Base-by-base conservation (phyloP, 2,329 filamentous ascomycete species). In the Alternaria tenuissima region DNA sequence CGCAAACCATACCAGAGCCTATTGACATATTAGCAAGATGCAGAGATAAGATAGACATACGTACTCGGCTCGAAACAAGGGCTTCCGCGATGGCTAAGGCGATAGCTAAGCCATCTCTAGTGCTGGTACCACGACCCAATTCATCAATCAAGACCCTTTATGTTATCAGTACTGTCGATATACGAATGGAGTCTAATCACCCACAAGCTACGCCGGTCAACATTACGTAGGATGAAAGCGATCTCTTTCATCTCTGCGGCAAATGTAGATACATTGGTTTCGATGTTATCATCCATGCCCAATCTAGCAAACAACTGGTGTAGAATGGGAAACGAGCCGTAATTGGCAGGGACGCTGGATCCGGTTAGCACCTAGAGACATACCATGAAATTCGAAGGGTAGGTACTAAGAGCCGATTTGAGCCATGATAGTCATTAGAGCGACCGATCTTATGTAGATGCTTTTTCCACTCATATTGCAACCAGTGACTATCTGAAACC, bases 401-500 rank as follows among this genome's bases (percentile, higher is more conserved):
- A 18, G 64, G 20, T 63, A 76, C 75, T 96, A 98, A 69, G 88
- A 91, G 3, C 94, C 94, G 52, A 97, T 89, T 71, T 99, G 95
- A 0, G 93, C 93, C 93, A 99, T 97, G 59, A 99, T 88, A 44
- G 91, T 88, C 73, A 96, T 87, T 32, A 99, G 81, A 0, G 94
- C 92, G 24, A 96, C 84, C 2, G 91, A 90, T 51, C 93, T 88
- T 63, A 98, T 97, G 72, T 97, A 98, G 0, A 94, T 99, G 65
- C 91, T 96, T 77, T 98, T 99, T 1, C 76, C 95, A 69, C 93
- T 96, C 95, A 99, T 99, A 70, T 99, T 99, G 76, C 92, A 96
- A 4, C 95, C 94, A 0, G 94, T 98, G 64, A 99, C 89, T 62
- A 98, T 91, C 66, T 98, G 94, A 71, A 97, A 96, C 1, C 94